A percentile compares a stretch with the other conserved stretches of the same genome.
Evolutionary conservation across 2,329 filamentous ascomycete genomes (phyloP).

Genomic region (Dothideomycetes sp.): DNA sequence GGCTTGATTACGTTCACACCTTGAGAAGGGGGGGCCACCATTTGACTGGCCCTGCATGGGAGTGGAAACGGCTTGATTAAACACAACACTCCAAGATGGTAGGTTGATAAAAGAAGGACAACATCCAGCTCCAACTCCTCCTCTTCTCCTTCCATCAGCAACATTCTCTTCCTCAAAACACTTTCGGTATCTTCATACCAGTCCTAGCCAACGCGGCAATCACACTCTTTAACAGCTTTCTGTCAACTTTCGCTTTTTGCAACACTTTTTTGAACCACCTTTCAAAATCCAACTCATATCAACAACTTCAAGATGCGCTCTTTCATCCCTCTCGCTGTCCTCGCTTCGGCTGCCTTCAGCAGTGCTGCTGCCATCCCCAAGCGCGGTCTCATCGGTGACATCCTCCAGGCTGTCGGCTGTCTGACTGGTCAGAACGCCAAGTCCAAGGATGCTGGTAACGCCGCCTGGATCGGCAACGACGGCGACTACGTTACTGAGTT

Average conservation of each 20-base stretch:
- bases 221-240: no score
- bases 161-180: conserved; percentile 9
- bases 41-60: conserved; percentile 9
- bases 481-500: conserved; percentile 16
- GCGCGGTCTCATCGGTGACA: conserved; percentile 12
- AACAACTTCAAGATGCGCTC: conserved; percentile 12
- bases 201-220: conserved; percentile 12
- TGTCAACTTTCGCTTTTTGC: conserved; percentile 9
- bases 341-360: conserved; percentile 15
- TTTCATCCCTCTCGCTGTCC: conserved; percentile 11
- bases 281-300: no score
- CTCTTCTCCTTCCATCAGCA: not conserved
- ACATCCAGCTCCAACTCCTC: conserved; percentile 4
- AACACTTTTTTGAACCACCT: not conserved
- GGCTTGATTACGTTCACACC: conserved; percentile 13
- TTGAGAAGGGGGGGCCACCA: conserved; percentile 7
- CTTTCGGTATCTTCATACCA: conserved; percentile 6
- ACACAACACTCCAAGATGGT: conserved; percentile 6
- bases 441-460: conserved; percentile 5
- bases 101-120: conserved; percentile 11
- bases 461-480: conserved; percentile 13
- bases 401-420: conserved; percentile 11
- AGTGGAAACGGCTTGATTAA: conserved; percentile 11
- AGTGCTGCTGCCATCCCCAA: conserved; percentile 6
- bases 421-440: conserved; percentile 14